Base-by-base conservation (phyloP, 2,329 filamentous ascomycete genomes). In the Ophiostoma sp. region DNA sequence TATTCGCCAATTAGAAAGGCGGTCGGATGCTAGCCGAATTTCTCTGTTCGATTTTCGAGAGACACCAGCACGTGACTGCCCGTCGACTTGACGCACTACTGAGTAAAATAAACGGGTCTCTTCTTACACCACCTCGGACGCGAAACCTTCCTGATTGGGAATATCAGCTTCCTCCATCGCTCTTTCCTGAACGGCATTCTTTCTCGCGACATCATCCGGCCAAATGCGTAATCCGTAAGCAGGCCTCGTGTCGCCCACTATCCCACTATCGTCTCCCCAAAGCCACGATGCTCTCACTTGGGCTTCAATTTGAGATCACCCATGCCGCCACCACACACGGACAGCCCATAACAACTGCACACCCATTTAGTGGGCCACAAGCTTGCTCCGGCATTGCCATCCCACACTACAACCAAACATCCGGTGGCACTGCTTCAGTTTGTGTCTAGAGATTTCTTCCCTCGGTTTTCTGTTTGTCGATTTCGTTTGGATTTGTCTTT, bases 111-210 rank as follows among this genome's bases (percentile, higher is more conserved):
- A 31, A 60, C 52, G 68, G 52, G 27, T 8, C 20, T 20, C 36
- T 44, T 67, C 41, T 67, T 67, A 67, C 44, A 67, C 36, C 65
- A 48, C 15, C 27, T 27, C 5, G 3, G 4, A 36, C 62, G 20
- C 36, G 57, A 73, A 68, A 71, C 68, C 71, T 73, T 70, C 72
- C 71, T 62, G 20, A 69, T 71, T 71, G 35, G 65, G 70, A 69
- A 62, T 62, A 20, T 33, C n/a, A 62, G 11, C 6, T 7, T 60
- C 68, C n/a, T 54, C 67, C 31, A 8, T 62, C 52, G 71, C 44
- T 67, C 72, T 62, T 73, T 70, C 72, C 72, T 13, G 68, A 17
- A 62, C 13, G 15, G 57, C 57, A 7, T 62, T 27, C 27, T 60
- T 27, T 31, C 27, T 62, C 57, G 57, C 57, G 27, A 31, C 10